Percentiles rank a stretch among this genome's conserved stretches.
phyloP scores from a whole-genome alignment of 139 green algal genomes.

The Chlorella ohadii region DNA sequence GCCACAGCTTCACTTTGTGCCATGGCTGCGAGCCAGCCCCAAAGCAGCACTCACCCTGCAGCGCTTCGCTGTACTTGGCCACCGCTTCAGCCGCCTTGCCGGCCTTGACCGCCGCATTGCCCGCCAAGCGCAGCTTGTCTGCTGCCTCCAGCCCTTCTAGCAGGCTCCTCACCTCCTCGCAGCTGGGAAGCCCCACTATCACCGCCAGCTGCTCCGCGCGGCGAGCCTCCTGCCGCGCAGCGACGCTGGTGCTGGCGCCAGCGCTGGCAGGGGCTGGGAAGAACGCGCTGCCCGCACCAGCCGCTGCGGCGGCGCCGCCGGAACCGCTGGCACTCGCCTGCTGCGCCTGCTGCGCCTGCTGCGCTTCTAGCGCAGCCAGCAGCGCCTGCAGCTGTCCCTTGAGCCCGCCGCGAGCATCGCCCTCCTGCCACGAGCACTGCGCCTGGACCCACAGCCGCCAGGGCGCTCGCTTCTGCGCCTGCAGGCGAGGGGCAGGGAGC shows the following conservation, averaged over 20 bases:
- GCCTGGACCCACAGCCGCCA: constrained; percentile 37
- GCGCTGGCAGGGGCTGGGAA: neutral
- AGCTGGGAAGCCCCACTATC: constrained; percentile 27
- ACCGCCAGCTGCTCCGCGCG: neutral
- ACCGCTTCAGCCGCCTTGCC: constrained; percentile 47
- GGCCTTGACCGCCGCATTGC: constrained; percentile 65
- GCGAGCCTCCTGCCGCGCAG: neutral
- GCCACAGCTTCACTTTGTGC: too few relatives aligned
- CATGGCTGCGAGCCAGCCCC: too few relatives aligned
- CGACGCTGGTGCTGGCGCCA: neutral
- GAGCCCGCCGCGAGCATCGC: constrained; percentile 26
- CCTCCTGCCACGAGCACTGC: constrained; percentile 37
- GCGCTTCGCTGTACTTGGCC: constrained; percentile 56
- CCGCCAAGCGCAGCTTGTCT: constrained; percentile 55
- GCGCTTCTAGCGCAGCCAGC: constrained; percentile 20
- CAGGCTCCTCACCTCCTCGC: constrained; percentile 19
- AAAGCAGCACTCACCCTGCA: neutral
- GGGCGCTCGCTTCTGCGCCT: neutral
- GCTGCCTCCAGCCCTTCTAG: constrained; percentile 24
- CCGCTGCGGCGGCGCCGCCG: neutral
- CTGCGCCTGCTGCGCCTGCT: constrained; percentile 15
- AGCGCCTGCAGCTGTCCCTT: constrained; percentile 16
- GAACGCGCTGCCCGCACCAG: constrained; percentile 25
- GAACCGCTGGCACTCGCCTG: neutral
- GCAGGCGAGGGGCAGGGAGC: too few relatives aligned